A percentile compares a stretch with the other conserved stretches of the same genome.
Evolutionary conservation across 1,139 yeast genomes (phyloP).

Genomic region (Kurtzmaniella quercitrusa): DNA sequence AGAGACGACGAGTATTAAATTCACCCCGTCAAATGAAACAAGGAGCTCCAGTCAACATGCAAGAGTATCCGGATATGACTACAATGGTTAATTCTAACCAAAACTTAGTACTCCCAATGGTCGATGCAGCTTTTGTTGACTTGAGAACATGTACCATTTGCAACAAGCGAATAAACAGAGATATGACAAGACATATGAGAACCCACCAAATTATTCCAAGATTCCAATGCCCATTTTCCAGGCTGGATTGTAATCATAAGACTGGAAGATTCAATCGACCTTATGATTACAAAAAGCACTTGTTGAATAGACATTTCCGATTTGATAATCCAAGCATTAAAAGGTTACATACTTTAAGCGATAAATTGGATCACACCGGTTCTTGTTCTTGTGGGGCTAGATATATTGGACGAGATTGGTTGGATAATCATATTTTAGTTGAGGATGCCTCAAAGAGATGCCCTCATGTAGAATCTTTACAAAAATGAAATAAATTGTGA

Average conservation of each 20-base stretch:
- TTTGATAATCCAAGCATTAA: constrained; percentile 50
- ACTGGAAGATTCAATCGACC: constrained; percentile 65
- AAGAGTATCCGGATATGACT: constrained; percentile 38
- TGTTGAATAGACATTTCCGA: constrained; percentile 57
- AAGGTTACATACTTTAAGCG: constrained; percentile 48
- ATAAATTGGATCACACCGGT: constrained; percentile 51
- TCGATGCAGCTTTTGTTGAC: constrained; percentile 30
- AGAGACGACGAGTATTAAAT: not conserved
- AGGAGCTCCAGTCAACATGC: constrained; percentile 2
- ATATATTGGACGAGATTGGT: constrained; percentile 52
- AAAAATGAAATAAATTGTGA: not conserved
- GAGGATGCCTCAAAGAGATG: constrained; percentile 26
- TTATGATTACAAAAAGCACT: constrained; percentile 65
- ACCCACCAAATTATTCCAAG: constrained; percentile 59
- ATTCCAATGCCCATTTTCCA: constrained; percentile 58
- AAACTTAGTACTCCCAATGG: constrained; percentile 32
- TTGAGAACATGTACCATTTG: constrained; percentile 48
- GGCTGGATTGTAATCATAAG: constrained; percentile 53
- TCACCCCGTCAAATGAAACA: not conserved
- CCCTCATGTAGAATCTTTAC: constrained; percentile 18
- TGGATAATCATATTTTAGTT: constrained; percentile 50
- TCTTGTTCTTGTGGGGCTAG: constrained; percentile 55
- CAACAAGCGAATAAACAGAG: constrained; percentile 54
- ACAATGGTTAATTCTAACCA: constrained; percentile 37
- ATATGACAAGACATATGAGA: constrained; percentile 61